Percentiles rank a stretch among this genome's conserved stretches.
Evolutionary conservation across 352 stramenopile species (phyloP).

Genomic region (Plasmopara muralis): DNA sequence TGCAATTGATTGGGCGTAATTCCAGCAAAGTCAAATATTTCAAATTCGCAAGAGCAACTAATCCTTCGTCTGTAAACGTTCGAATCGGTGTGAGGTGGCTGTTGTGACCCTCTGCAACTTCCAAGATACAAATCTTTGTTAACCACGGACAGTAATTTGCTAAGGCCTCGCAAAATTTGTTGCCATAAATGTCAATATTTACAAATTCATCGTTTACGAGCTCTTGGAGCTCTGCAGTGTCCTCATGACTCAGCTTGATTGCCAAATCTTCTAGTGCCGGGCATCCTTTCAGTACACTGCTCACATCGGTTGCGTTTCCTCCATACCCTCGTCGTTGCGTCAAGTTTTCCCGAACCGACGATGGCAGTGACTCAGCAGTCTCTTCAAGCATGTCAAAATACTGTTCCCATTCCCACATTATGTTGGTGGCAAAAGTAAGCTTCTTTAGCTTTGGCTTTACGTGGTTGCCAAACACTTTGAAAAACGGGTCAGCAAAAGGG

Average conservation of each 20-base stretch:
- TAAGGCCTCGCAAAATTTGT: slow-evolving; percentile 28
- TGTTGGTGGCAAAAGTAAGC: slow-evolving; percentile 30
- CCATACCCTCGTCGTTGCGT: slow-evolving; percentile 15
- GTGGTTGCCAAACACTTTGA: slow-evolving; percentile 29
- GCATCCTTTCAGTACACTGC: slow-evolving; percentile 27
- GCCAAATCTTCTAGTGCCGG: slow-evolving; percentile 28
- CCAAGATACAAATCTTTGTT: slow-evolving; percentile 26
- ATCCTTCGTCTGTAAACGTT: slow-evolving; percentile 30
- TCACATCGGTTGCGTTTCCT: slow-evolving; percentile 20
- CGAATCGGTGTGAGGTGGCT: slow-evolving; percentile 23
- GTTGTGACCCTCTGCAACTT: slow-evolving; percentile 29
- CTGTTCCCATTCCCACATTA: slow-evolving; percentile 33
- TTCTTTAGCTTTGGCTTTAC: slow-evolving; percentile 27
- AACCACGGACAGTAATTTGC: slow-evolving; percentile 22
- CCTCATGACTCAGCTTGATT: slow-evolving; percentile 34
- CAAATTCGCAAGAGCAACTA: slow-evolving; percentile 20
- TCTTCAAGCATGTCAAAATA: slow-evolving; percentile 26
- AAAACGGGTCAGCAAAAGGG: slow-evolving; percentile 35
- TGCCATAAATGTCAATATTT: slow-evolving; percentile 31
- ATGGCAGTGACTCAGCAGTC: slow-evolving; percentile 2
- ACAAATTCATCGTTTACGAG: slow-evolving; percentile 11
- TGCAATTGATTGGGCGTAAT: slow-evolving; percentile 30
- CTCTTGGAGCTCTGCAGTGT: slow-evolving; percentile 17
- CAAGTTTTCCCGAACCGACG: neutral
- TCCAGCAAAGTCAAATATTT: slow-evolving; percentile 27